Evolutionary conservation across 768 basidiomycete genomes (phyloP), one percentile per base, ranked within the genome.

Genomic region (Agaricus subrufescens): DNA sequence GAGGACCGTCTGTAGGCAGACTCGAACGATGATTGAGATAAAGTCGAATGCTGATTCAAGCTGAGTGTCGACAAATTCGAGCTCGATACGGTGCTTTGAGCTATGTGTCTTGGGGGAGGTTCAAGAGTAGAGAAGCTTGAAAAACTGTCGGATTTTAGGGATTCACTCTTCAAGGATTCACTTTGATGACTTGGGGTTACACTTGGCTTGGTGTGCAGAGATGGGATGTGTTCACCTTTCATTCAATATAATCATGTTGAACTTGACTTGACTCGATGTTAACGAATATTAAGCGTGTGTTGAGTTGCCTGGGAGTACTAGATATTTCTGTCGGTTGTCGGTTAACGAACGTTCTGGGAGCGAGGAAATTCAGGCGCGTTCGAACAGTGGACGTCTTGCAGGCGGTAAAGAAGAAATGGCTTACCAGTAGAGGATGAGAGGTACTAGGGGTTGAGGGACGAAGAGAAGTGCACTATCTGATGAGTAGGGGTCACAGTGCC

Each of bases 1-100:
- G 55, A 37, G 42, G 30, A 30, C 46, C 25, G 14, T 34, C 25
- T 39, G 54, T 1, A 61, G 45, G 7, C 56, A 56, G 67, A 61
- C 5, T 66, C 62, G n/a, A 63, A 57, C 27, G 69, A 65, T 52
- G 69, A 67, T 0, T 65, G 50, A 2, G 67, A 65, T 10, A 70
- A 65, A 25, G 69, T 65, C 10, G 63, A 49, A n/a, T 46, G 46
- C 19, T 59, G 57, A 45, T 51, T 63, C 44, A 65, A 50, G 48
- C 61, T 64, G 11, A 60, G 56, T 27, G 60, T 47, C 19, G 66
- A 61, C 25, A 42, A 50, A 34, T 56, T 56, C 25, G 43, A 26
- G 8, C 48, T 56, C 30, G 45, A 25, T 31, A 31, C 25, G 27
- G 19, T 23, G 19, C 26, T 30, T 9, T 43, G 45, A 14, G 45